Base-by-base conservation (phyloP, 768 basidiomycete species). In the Phlebiopsis gigantea region DNA sequence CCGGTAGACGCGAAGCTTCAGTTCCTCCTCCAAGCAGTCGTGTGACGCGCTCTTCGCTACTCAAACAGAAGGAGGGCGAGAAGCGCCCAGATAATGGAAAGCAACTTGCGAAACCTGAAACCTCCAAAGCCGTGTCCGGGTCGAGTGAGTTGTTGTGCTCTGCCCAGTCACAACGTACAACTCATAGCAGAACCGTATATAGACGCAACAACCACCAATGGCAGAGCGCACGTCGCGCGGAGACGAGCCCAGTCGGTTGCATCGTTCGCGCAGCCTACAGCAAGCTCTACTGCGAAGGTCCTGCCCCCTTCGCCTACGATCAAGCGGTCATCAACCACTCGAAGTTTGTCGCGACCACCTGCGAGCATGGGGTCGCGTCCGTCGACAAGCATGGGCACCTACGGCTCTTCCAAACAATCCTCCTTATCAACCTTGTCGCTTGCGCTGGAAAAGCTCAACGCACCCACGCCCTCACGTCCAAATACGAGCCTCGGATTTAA, bases 401-500 rank as follows among this genome's bases (percentile, higher is more conserved):
- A 28, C 45, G 49, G 5, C 42, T 41, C 54, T 42, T 57, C 61
- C 51, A 39, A 12, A 10, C 17, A 10, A 10, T 62, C 65, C n/a
- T 55, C 61, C n/a, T 68, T 90, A n/a, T 81, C 82, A 4, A 86
- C 78, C 5, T 73, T 90, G 14, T 81, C 85, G 8, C 77, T 76
- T 59, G 88, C 88, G 2, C 71, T 91, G 25, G 83, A 89, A 65
- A 87, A 84, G 63, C 74, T 90, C n/a, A 75, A 77, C 25, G 79
- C 80, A 67, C 87, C 84, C 0, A 78, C 84, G 1, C 88, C 86
- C 2, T 76, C 75, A 22, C 69, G 87, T 42, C 87, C 88, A 1
- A 87, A 79, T 53, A 87, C 87, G 2, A 87, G 83, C 55, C 69
- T 89, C 73, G 88, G 86, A 29, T 87, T 89, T 66, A 79, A 80